Base-by-base conservation (phyloP, 83 land plant genomes). In the Thuja plicata region DNA sequence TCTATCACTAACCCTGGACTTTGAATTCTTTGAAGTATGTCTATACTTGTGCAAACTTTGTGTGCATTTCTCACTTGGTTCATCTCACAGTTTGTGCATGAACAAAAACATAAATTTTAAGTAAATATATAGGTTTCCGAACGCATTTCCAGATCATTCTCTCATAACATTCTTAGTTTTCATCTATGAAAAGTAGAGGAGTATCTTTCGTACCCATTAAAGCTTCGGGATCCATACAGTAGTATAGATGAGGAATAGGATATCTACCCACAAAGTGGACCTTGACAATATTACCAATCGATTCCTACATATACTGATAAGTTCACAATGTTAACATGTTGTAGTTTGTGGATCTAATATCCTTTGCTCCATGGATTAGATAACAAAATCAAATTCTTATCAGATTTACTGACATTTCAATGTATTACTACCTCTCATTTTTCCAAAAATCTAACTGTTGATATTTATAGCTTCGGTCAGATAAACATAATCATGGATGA, bases 391-490 rank as follows among this genome's bases (percentile, higher is more conserved):
- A 37, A 7, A 27, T 45, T 27, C 50, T 24, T 11, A 24, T 82
- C 50, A 82, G 45, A 43, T 82, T 24, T 41, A 38, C 15, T 15
- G 43, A 16, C 19, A 40, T 41, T 24, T 80, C 24, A 81, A 81
- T 41, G 11, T 81, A 37, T 81, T 81, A 81, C 11, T 24, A 52
- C 12, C 24, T 46, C 11, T 45, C 17, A 8, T 81, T 81, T 43
- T 80, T 81, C 12, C 84, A 81, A 24, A 81, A 41, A 21, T 81
- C 82, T 81, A 16, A 81, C 52, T n/a, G n/a, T n/a, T n/a, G n/a
- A n/a, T n/a, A n/a, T n/a, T n/a, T n/a, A n/a, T n/a, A n/a, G n/a
- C n/a, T n/a, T n/a, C n/a, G n/a, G n/a, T n/a, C n/a, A n/a, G n/a
- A n/a, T n/a, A n/a, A n/a, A n/a, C n/a, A n/a, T n/a, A n/a, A n/a